Percentiles rank a stretch among this genome's conserved stretches.
Conservation (phyloP, 306 rosid species). For the Vigna unguiculata region DNA sequence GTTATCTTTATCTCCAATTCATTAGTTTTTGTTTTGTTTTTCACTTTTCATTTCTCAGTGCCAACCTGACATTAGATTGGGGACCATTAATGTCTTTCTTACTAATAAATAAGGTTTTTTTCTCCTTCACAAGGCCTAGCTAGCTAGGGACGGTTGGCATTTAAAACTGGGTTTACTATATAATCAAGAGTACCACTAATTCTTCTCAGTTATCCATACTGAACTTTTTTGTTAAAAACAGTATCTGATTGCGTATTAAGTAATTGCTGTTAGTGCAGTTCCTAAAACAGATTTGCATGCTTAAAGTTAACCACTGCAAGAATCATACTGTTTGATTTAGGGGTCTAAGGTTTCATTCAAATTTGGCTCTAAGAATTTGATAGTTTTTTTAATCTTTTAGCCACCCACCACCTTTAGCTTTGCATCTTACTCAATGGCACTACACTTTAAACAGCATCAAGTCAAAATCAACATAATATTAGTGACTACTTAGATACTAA, state of each 20-base stretch:
- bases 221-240: conserved; percentile 14
- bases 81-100: conserved; percentile 50
- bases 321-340: conserved; percentile 22
- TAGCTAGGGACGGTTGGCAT: conserved; percentile 8
- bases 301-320: neutral
- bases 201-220: conserved; percentile 18
- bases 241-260: conserved; percentile 17
- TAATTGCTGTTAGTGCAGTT: neutral
- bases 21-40: neutral
- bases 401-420: conserved; percentile 69
- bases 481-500: conserved; percentile 54
- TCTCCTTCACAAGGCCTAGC: conserved; percentile 26
- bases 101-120: conserved; percentile 34
- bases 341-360: conserved; percentile 52
- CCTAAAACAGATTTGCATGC: conserved; percentile 6
- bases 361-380: conserved; percentile 41
- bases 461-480: conserved; percentile 67
- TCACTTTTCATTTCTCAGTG: conserved; percentile 31
- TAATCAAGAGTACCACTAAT: neutral
- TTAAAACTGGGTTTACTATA: conserved; percentile 27
- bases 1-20: conserved; percentile 46
- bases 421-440: conserved; percentile 80
- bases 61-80: conserved; percentile 37
- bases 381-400: conserved; percentile 41
- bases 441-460: conserved; percentile 70